Evolutionary conservation across 2,329 filamentous ascomycete genomes (phyloP).

Genomic region (Mycosphaerella sp.): DNA sequence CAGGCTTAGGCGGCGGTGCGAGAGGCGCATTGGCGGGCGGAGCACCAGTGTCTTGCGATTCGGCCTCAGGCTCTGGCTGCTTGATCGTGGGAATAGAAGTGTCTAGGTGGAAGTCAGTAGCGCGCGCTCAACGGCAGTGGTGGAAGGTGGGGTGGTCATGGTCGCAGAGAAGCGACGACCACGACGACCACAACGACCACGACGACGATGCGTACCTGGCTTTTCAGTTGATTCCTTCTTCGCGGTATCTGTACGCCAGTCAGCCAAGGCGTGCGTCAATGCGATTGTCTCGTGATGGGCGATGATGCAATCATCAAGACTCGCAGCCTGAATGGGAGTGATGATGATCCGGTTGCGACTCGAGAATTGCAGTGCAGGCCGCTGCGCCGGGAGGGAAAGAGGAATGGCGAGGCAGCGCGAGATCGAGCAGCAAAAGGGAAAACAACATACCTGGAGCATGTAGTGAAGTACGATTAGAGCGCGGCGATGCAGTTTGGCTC

Average conservation of each 20-base stretch:
- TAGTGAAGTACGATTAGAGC: conserved; percentile 20
- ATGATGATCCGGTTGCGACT: no score
- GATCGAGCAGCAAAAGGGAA: neutral
- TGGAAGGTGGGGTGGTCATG: neutral
- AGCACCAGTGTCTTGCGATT: conserved; percentile 29
- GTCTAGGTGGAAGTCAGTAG: conserved; percentile 11
- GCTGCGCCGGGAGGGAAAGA: no score
- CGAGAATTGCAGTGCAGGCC: neutral
- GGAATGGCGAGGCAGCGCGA: neutral
- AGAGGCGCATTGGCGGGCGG: conserved; percentile 43
- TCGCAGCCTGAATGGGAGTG: no score
- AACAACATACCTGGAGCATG: conserved; percentile 26
- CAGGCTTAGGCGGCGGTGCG: conserved; percentile 46
- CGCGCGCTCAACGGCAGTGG: neutral
- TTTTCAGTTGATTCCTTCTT: conserved; percentile 21
- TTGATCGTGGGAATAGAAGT: conserved; percentile 31
- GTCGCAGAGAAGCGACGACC: neutral
- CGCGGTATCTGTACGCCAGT: conserved; percentile 15
- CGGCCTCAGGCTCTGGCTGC: conserved; percentile 28
- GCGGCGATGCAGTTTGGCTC: conserved; percentile 27
- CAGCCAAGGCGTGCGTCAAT: conserved; percentile 11
- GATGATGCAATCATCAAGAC: conserved; percentile 3
- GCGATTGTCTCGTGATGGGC: conserved; percentile 1
- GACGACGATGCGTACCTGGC: conserved; percentile 15
- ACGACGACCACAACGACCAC: no score